Evolutionary conservation across 768 basidiomycete genomes (phyloP), one percentile per base, ranked within the genome.

Genomic region (Lentinus tigrinus): DNA sequence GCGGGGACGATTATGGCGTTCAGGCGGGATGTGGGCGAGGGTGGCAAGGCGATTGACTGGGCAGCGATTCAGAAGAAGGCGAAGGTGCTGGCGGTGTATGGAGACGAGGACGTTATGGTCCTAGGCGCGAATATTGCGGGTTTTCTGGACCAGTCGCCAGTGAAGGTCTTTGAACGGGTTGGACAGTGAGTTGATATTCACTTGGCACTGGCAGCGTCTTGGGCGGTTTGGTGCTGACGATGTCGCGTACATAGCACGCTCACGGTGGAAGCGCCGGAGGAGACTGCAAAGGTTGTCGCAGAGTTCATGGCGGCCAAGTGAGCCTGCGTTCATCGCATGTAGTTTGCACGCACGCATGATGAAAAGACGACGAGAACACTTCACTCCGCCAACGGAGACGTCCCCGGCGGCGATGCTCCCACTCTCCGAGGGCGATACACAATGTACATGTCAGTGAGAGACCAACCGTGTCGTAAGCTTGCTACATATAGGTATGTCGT

Each of bases 41-140:
- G 36, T 1, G 28, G 16, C 3, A 40, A 34, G 28, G 13, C 14
- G 40, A 17, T 50, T 28, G 48, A 57, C 26, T 57, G 56, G 56
- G 40, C 21, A 7, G 36, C 48, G 6, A 21, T 57, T 8, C 56
- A 50, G 42, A 11, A 40, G 21, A 17, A 17, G 9, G 34, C 31
- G 39, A 50, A 26, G 48, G 48, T 49, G 40, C 39, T 56, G 19
- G 10, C 23, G 6, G 31, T 57, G 21, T 21, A 17, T 27, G 55
- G 55, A 9, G 48, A 57, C 14, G 56, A 57, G 38, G 47, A 57
- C 24, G 14, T 49, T 8, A 23, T 56, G 4, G 38, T 44, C 11
- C 26, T 27, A 2, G 17, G 19, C 26, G n/a, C n/a, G 38, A 26
- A 21, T 13, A 23, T 43, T 17, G 14, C 19, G 3, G 17, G 28